A percentile compares a stretch with the other conserved stretches of the same genome.
These are phyloP conservation scores for Ophiostoma pallidulum DNA, from an alignment of 2,329 filamentous ascomycete genomes.

Conservation along the genomic window DNA sequence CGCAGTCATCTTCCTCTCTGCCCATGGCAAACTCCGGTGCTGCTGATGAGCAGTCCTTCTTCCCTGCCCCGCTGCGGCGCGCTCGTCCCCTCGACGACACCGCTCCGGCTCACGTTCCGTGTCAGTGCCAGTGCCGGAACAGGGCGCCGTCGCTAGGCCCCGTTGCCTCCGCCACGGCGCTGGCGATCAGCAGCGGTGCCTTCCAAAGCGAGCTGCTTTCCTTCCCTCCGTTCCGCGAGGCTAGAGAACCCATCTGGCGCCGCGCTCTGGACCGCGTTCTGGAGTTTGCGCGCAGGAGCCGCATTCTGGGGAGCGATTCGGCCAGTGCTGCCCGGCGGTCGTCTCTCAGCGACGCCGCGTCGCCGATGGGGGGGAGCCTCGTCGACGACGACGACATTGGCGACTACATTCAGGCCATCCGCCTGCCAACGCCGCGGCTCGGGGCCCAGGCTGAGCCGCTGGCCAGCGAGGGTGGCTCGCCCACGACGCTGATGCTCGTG, in stretches of 20 bases:
- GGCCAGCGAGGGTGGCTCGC: background rate
- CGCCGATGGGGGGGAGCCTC: background rate
- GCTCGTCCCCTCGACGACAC: no score
- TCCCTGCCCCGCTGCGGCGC: no score
- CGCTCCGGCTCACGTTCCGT: no score
- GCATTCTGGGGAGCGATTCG: no score
- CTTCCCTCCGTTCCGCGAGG: conserved; percentile 1
- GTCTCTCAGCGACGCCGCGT: background rate
- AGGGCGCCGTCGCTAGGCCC: background rate
- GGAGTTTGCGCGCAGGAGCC: background rate
- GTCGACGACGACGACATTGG: background rate
- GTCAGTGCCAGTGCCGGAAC: no score
- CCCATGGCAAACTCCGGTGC: no score
- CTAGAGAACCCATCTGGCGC: background rate
- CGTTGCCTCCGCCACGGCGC: background rate
- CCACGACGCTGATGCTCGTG: background rate
- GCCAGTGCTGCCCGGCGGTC: background rate
- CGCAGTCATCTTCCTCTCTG: no score
- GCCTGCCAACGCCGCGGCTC: background rate
- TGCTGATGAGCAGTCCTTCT: no score
- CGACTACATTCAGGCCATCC: background rate
- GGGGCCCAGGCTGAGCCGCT: background rate
- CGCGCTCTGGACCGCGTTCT: background rate
- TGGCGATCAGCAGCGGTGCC: background rate
- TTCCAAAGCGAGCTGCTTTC: background rate